Base-by-base conservation (phyloP, 257 asterid genomes). In the Nicotiana tabacum region DNA sequence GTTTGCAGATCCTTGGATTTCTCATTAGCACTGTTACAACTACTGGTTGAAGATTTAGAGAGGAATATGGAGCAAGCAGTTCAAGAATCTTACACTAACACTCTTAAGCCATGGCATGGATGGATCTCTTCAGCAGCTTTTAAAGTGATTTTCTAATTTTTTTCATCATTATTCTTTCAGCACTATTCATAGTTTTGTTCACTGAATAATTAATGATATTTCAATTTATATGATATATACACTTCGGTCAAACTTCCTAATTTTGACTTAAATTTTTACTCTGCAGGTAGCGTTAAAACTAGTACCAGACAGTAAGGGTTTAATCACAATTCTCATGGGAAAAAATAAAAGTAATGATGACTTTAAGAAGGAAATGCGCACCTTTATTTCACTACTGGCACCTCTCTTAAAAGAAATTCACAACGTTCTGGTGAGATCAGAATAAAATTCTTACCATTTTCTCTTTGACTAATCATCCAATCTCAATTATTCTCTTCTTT, bases 91-190 rank as follows among this genome's bases (percentile, higher is more conserved):
- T 96, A 96, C 58, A 89, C 30, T 66, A 61, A 33, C 61, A 95
- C 94, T 74, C 89, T 95, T 30, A 95, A 89, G 85, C 98, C 98
- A 84, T 95, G 98, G 98, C 98, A 95, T 88, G 98, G 98, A 74
- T 95, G 98, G 98, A 93, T 95, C 83, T 91, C 98, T 83, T 90
- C 97, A 0, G 91, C 98, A 1, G 98, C 98, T 61, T 92, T 87
- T 79, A 89, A 61, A 88, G 98, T 95, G 87, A 82, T 17, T 74
- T 17, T 37, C 21, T 77, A 35, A 35, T 4, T 35, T 10, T 69
- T 27, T 65, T 12, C 70, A 64, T 64, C 18, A 10, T 43, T 7
- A 39, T 39, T 39, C 10, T 7, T 39, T 5, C 43, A 33, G 37
- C 37, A 4, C 37, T 33, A 33, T 33, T 33, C 37, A 33, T 33